Percentiles rank a stretch among this genome's conserved stretches.
These are phyloP conservation scores for Cephaloascus fragrans DNA, from an alignment of 805 yeast genomes.

Conservation along the genomic window DNA sequence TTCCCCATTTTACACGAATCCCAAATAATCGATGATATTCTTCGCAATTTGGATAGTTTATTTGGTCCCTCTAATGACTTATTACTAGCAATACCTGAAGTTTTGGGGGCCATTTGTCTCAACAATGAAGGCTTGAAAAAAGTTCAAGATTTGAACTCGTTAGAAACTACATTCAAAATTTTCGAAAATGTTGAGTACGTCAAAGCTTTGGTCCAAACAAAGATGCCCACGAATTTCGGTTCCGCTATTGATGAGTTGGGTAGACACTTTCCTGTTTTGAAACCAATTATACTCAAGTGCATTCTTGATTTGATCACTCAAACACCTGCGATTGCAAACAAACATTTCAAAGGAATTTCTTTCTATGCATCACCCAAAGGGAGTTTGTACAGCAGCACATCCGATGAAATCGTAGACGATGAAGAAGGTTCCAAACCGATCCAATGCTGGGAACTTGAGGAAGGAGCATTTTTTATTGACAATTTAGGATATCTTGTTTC, in stretches of 20 bases:
- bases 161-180: conserved; percentile 34
- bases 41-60: conserved; percentile 45
- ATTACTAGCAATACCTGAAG: conserved; percentile 55
- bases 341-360: conserved; percentile 24
- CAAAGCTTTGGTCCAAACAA: conserved; percentile 37
- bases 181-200: conserved; percentile 42
- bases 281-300: conserved; percentile 45
- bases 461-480: conserved; percentile 37
- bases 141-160: conserved; percentile 32
- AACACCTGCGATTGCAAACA: conserved; percentile 27
- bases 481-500: conserved; percentile 40
- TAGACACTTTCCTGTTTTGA: conserved; percentile 72
- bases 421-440: conserved; percentile 32
- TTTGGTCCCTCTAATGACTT: conserved; percentile 52
- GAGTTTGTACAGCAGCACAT: conserved; percentile 26
- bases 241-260: conserved; percentile 68
- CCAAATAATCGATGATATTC: conserved; percentile 53
- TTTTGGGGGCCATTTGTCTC: conserved; percentile 74
- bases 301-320: conserved; percentile 33
- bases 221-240: conserved; percentile 49
- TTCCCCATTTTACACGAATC: conserved; percentile 74
- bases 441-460: conserved; percentile 43
- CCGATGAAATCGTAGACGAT: conserved; percentile 28
- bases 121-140: conserved; percentile 61
- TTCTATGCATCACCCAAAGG: conserved; percentile 33